A percentile compares a stretch with the other conserved stretches of the same genome.
Evolutionary conservation across 352 stramenopile genomes (phyloP).

Genomic region (Pythium scleroteichum): DNA sequence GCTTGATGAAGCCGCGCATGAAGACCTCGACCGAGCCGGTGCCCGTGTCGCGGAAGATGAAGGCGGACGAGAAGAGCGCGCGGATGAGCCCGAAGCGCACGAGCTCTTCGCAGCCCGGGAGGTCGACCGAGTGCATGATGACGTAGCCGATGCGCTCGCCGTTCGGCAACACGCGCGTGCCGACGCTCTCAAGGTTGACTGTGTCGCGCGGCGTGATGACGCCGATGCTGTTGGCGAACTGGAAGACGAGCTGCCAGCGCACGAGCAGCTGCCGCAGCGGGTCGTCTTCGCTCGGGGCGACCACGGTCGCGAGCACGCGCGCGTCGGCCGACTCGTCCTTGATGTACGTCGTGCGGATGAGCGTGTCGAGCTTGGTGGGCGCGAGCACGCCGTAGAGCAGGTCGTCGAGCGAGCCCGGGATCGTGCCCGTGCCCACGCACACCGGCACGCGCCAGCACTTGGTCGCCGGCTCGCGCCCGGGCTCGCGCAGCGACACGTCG

Average conservation of each 20-base stretch:
- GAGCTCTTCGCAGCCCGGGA: slow-evolving; percentile 16
- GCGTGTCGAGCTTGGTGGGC: slow-evolving; percentile 39
- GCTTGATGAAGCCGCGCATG: slow-evolving; percentile 44
- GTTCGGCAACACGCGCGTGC: slow-evolving; percentile 1
- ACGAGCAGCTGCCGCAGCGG: slow-evolving; percentile 25
- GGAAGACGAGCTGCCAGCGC: slow-evolving; percentile 27
- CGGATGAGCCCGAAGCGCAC: slow-evolving; percentile 34
- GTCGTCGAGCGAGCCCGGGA: slow-evolving; percentile 48
- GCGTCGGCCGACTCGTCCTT: slow-evolving; percentile 40
- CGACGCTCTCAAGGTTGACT: slow-evolving; percentile 18
- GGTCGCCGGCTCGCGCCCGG: slow-evolving; percentile 31
- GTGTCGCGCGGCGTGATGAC: slow-evolving; percentile 15
- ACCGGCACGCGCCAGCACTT: slow-evolving; percentile 27
- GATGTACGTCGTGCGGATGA: slow-evolving; percentile 42
- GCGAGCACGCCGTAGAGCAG: slow-evolving; percentile 52
- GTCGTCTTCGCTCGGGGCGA: slow-evolving; percentile 29
- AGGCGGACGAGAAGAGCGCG: slow-evolving; percentile 41
- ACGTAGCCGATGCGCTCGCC: slow-evolving; percentile 19
- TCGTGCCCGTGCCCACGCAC: slow-evolving; percentile 33
- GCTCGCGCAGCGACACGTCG: slow-evolving; percentile 22
- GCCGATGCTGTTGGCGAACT: slow-evolving; percentile 12
- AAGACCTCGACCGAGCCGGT: slow-evolving; percentile 15
- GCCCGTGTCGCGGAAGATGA: slow-evolving; percentile 21
- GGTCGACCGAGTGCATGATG: slow-evolving; percentile 14
- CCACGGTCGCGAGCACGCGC: slow-evolving; percentile 39